Percentiles rank a stretch among this genome's conserved stretches.
phyloP scores from a whole-genome alignment of 106 monocot genomes.

The Apostasia shenzhenica region DNA sequence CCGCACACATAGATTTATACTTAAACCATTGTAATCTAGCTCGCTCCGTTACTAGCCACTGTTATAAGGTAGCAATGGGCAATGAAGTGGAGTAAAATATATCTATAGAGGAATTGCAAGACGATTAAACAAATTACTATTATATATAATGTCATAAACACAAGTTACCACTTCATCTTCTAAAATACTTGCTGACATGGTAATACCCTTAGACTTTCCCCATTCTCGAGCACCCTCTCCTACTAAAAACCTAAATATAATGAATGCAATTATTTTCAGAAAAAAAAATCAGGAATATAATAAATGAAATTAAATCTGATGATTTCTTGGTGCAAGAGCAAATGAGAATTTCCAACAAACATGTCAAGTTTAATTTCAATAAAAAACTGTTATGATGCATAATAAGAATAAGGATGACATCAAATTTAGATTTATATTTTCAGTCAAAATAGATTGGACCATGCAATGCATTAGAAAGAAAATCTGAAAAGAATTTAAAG shows the following conservation, averaged over 20 bases:
- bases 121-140: background rate
- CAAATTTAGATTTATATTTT: too few relatives aligned
- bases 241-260: constrained; percentile 64
- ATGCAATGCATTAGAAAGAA: too few relatives aligned
- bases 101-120: background rate
- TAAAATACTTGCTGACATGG: constrained; percentile 26
- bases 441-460: too few relatives aligned
- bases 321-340: too few relatives aligned
- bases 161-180: constrained; percentile 48
- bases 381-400: too few relatives aligned
- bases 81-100: background rate
- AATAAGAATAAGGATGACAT: too few relatives aligned
- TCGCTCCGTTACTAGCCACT: constrained; percentile 88
- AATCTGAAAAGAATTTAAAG: too few relatives aligned
- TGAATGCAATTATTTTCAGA: background rate
- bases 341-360: too few relatives aligned
- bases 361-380: too few relatives aligned
- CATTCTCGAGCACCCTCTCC: constrained; percentile 90
- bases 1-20: constrained; percentile 80
- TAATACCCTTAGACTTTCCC: constrained; percentile 69
- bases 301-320: background rate
- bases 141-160: constrained; percentile 1
- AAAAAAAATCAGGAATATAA: constrained; percentile 1
- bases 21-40: constrained; percentile 67
- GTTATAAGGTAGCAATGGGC: constrained; percentile 6